phyloP scores from a whole-genome alignment of 345 rosid genomes.

The Euphorbia lathyris region DNA sequence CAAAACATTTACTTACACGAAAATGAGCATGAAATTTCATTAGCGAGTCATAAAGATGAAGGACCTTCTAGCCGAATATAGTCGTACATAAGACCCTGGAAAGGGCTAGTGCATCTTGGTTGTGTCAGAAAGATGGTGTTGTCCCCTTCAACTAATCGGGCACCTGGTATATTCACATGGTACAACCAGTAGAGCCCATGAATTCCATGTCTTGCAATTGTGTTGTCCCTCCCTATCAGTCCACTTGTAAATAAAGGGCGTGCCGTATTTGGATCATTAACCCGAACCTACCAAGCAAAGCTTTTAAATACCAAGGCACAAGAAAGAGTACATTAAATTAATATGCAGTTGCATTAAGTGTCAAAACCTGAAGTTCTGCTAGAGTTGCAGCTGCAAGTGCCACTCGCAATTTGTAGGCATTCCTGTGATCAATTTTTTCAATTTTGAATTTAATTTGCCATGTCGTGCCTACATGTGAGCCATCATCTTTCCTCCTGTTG shows the following conservation, averaged over 20 bases:
- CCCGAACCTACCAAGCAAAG: conserved; percentile 17
- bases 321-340: too few relatives aligned
- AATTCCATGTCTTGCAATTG: conserved; percentile 33
- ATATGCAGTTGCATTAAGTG: neutral
- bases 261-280: conserved; percentile 11
- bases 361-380: conserved; percentile 28
- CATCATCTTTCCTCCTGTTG: conserved; percentile 39
- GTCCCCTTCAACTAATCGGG: conserved; percentile 16
- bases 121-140: conserved; percentile 23
- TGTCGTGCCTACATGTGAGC: conserved; percentile 36
- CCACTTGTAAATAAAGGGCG: conserved; percentile 25
- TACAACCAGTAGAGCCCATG: conserved; percentile 29
- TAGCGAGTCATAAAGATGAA: neutral
- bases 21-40: neutral
- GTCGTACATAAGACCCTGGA: conserved; percentile 30
- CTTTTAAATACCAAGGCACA: neutral
- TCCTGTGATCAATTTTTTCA: conserved; percentile 12
- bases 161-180: conserved; percentile 15
- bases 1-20: neutral
- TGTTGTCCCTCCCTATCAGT: conserved; percentile 25
- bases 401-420: conserved; percentile 18
- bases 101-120: conserved; percentile 20
- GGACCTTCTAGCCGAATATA: conserved; percentile 29
- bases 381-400: conserved; percentile 29
- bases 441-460: conserved; percentile 30